Evolutionary conservation across 2,329 filamentous ascomycete genomes (phyloP).

Genomic region (Purpureocillium lavendulum): DNA sequence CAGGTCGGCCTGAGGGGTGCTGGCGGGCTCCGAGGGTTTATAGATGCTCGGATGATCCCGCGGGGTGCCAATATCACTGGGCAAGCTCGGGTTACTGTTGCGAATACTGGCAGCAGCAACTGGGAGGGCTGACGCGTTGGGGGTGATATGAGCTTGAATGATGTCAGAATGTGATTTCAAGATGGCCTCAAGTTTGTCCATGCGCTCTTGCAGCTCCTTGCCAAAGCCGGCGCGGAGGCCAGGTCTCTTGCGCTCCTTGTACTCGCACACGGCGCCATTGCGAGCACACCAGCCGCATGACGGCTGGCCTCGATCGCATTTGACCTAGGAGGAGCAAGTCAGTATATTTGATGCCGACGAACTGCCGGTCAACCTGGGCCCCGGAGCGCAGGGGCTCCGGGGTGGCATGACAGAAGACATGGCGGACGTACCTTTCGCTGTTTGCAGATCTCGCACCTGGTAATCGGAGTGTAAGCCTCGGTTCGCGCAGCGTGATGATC

Average conservation of each 20-base stretch:
- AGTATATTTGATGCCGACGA: too few species aligned
- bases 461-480: constrained; percentile 26
- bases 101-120: constrained; percentile 35
- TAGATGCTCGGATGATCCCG: constrained; percentile 40
- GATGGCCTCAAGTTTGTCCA: constrained; percentile 61
- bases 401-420: neutral
- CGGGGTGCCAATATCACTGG: constrained; percentile 49
- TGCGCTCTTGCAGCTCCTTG: constrained; percentile 62
- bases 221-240: constrained; percentile 61
- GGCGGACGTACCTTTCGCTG: constrained; percentile 57
- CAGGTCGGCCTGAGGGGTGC: constrained; percentile 48
- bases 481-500: constrained; percentile 5
- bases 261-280: constrained; percentile 56
- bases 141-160: constrained; percentile 46
- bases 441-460: constrained; percentile 70
- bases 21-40: constrained; percentile 37
- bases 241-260: constrained; percentile 61
- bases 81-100: constrained; percentile 40
- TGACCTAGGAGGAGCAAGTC: constrained; percentile 41
- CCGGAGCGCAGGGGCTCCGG: too few species aligned
- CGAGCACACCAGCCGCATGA: constrained; percentile 61
- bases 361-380: too few species aligned
- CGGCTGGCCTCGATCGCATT: constrained; percentile 69
- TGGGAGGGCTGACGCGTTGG: constrained; percentile 21
- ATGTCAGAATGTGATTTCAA: constrained; percentile 59